These are phyloP conservation scores for Polyporus arcularius DNA, from an alignment of 768 basidiomycete genomes.

Conservation along the genomic window DNA sequence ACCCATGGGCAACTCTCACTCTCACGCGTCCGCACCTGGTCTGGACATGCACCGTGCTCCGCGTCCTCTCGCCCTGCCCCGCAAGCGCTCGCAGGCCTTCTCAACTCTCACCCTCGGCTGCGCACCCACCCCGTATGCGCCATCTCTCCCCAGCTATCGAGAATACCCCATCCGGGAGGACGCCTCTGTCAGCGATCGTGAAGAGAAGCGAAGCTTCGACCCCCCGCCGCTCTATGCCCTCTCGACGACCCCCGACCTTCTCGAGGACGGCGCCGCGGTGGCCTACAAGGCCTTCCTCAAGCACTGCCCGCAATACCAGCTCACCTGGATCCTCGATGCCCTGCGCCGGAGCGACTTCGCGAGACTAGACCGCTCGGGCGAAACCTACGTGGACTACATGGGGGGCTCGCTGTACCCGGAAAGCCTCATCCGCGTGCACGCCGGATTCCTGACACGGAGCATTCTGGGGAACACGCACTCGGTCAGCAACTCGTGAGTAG, in stretches of 20 bases:
- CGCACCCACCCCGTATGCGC: slow-evolving; percentile 19
- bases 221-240: slow-evolving; percentile 32
- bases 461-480: slow-evolving; percentile 87
- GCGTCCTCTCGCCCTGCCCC: slow-evolving; percentile 10
- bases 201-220: slow-evolving; percentile 28
- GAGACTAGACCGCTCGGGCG: slow-evolving; percentile 47
- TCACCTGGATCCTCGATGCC: slow-evolving; percentile 35
- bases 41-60: slow-evolving; percentile 15
- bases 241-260: slow-evolving; percentile 23
- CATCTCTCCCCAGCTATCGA: slow-evolving; percentile 17
- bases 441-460: slow-evolving; percentile 63
- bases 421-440: slow-evolving; percentile 69
- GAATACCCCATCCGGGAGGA: slow-evolving; percentile 15
- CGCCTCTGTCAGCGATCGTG: slow-evolving; percentile 21
- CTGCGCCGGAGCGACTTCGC: slow-evolving; percentile 36
- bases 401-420: slow-evolving; percentile 82
- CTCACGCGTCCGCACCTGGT: slow-evolving; percentile 15
- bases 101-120: slow-evolving; percentile 31
- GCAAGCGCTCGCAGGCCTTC: slow-evolving; percentile 29
- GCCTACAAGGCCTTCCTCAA: slow-evolving; percentile 52
- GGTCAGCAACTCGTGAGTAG: slow-evolving; percentile 69
- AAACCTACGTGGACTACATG: slow-evolving; percentile 88
- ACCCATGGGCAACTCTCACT: slow-evolving; percentile 25
- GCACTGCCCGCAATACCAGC: slow-evolving; percentile 34
- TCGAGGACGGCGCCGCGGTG: slow-evolving; percentile 38